Evolutionary conservation across 305 asterid species (phyloP).

Genomic region (Rubia tinctorum): DNA sequence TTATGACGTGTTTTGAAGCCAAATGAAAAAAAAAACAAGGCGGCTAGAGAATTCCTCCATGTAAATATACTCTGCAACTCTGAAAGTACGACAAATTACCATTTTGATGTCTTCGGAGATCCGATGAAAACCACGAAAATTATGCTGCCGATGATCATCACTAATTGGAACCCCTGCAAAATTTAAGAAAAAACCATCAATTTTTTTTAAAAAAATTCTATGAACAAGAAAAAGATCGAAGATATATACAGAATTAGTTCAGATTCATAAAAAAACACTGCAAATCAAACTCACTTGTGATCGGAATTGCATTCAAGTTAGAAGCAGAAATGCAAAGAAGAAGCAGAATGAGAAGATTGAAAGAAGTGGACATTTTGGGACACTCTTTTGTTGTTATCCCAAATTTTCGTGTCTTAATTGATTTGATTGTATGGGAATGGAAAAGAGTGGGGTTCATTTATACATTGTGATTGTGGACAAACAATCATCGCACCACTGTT

Average conservation of each 20-base stretch:
- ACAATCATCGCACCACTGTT: conserved; percentile 1
- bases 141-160: conserved; percentile 22
- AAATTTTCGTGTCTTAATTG: neutral
- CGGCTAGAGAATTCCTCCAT: neutral
- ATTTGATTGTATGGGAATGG: neutral
- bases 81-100: conserved; percentile 22
- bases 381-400: conserved; percentile 1
- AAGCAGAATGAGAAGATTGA: conserved; percentile 24
- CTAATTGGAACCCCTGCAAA: conserved; percentile 32
- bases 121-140: conserved; percentile 19
- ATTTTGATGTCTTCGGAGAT: conserved; percentile 13
- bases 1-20: neutral
- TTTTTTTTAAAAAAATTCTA: too few species aligned
- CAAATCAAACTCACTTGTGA: conserved; percentile 45
- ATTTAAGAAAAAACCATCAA: neutral
- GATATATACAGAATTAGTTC: too few species aligned
- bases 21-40: neutral
- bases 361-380: conserved; percentile 38
- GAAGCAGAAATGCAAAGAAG: conserved; percentile 36
- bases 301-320: conserved; percentile 40
- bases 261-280: too few species aligned
- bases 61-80: too few species aligned
- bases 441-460: neutral
- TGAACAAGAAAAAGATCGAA: neutral
- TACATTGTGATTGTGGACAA: conserved; percentile 33